These are phyloP conservation scores for Paramecium tetraurelia DNA, from an alignment of 73 alveolate genomes.

Conservation along the genomic window DNA sequence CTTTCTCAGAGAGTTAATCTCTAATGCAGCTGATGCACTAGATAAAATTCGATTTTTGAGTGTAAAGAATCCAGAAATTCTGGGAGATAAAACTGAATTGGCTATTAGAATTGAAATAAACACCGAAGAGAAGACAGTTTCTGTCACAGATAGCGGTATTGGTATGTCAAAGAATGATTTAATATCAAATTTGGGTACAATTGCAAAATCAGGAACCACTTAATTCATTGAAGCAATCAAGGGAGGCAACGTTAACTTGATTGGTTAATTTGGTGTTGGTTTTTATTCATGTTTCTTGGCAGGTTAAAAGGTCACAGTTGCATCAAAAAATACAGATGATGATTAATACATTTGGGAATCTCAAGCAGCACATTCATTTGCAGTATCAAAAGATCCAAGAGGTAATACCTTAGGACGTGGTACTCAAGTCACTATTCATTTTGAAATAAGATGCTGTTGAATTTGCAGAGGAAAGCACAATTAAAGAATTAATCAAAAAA, in stretches of 20 bases:
- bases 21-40: constrained; percentile 99
- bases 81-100: constrained; percentile 81
- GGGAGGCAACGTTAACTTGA: constrained; percentile 83
- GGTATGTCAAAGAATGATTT: constrained; percentile 99
- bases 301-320: constrained; percentile 97
- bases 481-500: constrained; percentile 89
- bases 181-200: constrained; percentile 96
- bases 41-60: constrained; percentile 96
- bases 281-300: constrained; percentile 98
- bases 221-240: constrained; percentile 98
- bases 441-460: constrained; percentile 99
- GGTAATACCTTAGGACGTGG: constrained; percentile 99
- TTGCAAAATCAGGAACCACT: constrained; percentile 99
- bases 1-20: constrained; percentile 96
- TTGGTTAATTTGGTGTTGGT: constrained; percentile 99
- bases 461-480: constrained; percentile 93
- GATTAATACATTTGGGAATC: constrained; percentile 98
- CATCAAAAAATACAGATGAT: constrained; percentile 96
- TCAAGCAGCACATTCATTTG: constrained; percentile 97
- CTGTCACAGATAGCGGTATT: constrained; percentile 97
- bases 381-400: constrained; percentile 96
- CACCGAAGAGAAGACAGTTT: constrained; percentile 90
- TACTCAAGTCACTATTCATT: constrained; percentile 93
- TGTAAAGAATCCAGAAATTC: constrained; percentile 88
- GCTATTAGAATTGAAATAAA: constrained; percentile 95